Evolutionary conservation across 306 rosid genomes (phyloP).

Genomic region (Abrus precatorius): DNA sequence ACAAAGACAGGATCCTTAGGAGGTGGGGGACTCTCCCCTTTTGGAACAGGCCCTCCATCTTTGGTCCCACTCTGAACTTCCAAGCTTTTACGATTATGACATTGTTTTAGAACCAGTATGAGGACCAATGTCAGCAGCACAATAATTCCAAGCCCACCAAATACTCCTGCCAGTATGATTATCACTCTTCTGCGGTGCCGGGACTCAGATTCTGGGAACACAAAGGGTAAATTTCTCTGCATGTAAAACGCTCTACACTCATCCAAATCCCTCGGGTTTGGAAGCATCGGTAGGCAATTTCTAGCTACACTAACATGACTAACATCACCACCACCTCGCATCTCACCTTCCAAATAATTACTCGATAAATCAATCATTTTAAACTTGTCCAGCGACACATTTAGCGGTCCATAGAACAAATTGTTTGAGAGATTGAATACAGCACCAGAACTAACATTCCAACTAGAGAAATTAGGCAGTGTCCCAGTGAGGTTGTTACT

Average conservation of each 20-base stretch:
- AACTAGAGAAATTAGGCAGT: conserved; percentile 49
- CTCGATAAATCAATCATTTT: conserved; percentile 69
- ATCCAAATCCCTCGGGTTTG: conserved; percentile 62
- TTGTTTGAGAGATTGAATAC: conserved; percentile 76
- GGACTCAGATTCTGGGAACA: conserved; percentile 41
- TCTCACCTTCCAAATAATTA: conserved; percentile 80
- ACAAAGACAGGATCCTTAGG: conserved; percentile 60
- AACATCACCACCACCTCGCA: conserved; percentile 29
- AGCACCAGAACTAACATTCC: conserved; percentile 45
- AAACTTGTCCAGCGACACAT: conserved; percentile 46
- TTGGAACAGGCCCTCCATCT: conserved; percentile 62
- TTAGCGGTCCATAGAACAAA: conserved; percentile 70
- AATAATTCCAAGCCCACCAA: conserved; percentile 83
- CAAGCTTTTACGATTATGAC: conserved; percentile 47
- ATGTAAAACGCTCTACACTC: conserved; percentile 73
- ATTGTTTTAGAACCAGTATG: conserved; percentile 56
- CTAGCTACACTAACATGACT: conserved; percentile 56
- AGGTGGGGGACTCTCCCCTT: conserved; percentile 57
- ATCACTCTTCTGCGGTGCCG: conserved; percentile 55
- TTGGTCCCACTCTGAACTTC: conserved; percentile 58
- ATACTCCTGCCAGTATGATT: conserved; percentile 73
- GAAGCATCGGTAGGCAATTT: conserved; percentile 68
- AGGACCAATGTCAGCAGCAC: conserved; percentile 65
- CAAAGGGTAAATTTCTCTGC: conserved; percentile 53
- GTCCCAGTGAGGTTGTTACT: conserved; percentile 70